Evolutionary conservation across 148 eudicot species (phyloP).

Genomic region (Selenicereus undatus): DNA sequence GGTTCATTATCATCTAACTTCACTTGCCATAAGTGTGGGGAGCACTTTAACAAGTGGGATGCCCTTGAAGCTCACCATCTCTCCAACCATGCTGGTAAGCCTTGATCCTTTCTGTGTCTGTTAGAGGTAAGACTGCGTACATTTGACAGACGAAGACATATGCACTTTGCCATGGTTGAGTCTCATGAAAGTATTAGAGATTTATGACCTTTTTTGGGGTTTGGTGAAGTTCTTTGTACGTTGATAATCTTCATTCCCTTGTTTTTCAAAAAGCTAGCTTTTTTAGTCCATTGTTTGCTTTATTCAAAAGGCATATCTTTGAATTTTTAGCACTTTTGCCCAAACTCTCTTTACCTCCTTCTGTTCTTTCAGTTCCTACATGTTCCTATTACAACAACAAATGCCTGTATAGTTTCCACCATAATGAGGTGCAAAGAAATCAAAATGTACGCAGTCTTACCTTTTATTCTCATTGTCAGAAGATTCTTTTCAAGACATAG

Average conservation of each 20-base stretch:
- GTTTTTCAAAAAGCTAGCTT: background rate
- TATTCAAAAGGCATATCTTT: background rate
- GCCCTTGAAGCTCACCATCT: constrained; percentile 96
- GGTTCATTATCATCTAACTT: constrained; percentile 36
- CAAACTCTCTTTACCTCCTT: background rate
- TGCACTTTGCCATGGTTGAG: background rate
- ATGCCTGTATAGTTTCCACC: background rate
- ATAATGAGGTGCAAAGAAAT: background rate
- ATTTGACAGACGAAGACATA: background rate
- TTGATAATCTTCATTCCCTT: background rate
- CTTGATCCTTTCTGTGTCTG: background rate
- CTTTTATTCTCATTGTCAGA: background rate
- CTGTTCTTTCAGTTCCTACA: background rate
- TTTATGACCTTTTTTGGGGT: background rate
- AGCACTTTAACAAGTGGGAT: constrained; percentile 84
- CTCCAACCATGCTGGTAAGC: constrained; percentile 89
- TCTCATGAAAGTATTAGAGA: background rate
- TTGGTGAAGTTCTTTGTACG: background rate
- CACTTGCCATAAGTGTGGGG: constrained; percentile 85
- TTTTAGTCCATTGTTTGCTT: background rate
- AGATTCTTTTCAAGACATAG: background rate
- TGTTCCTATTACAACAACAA: background rate
- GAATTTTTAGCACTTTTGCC: background rate
- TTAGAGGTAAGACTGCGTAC: background rate
- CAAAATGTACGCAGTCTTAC: background rate